Evolutionary conservation across 805 yeast species (phyloP).

Genomic region (Candida pini): DNA sequence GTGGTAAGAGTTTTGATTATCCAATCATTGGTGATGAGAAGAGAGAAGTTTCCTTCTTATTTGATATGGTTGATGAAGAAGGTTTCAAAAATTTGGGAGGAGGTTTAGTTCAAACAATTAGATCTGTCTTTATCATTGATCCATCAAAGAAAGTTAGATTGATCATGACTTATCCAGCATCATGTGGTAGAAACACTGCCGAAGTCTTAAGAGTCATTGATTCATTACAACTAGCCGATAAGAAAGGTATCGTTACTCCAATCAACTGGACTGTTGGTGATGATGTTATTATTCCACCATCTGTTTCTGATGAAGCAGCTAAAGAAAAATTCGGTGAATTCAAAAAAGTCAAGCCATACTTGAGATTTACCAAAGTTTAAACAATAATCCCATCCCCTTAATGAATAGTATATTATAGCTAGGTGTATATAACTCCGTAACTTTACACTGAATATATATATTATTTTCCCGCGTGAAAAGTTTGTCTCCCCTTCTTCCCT

Average conservation of each 20-base stretch:
- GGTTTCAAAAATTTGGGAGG: slow-evolving; percentile 68
- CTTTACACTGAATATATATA: too few species aligned
- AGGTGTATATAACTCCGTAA: too few species aligned
- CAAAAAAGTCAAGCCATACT: slow-evolving; percentile 83
- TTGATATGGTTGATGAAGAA: slow-evolving; percentile 85
- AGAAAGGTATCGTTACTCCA: slow-evolving; percentile 81
- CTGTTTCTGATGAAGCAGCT: slow-evolving; percentile 73
- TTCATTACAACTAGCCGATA: slow-evolving; percentile 81
- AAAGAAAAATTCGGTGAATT: slow-evolving; percentile 81
- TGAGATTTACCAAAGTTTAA: slow-evolving; percentile 56
- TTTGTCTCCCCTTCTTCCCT: too few species aligned
- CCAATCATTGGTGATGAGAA: slow-evolving; percentile 88
- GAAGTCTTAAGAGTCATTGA: slow-evolving; percentile 90
- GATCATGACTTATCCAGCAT: slow-evolving; percentile 85
- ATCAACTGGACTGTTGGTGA: slow-evolving; percentile 87
- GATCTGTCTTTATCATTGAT: slow-evolving; percentile 89
- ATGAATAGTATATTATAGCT: too few species aligned
- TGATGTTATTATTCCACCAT: slow-evolving; percentile 89
- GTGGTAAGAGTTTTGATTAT: slow-evolving; percentile 68
- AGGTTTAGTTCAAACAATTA: slow-evolving; percentile 80
- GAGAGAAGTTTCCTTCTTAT: slow-evolving; percentile 77
- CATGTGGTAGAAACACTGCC: slow-evolving; percentile 89
- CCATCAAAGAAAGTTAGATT: slow-evolving; percentile 86
- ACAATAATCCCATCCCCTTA: too few species aligned
- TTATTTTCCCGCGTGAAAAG: too few species aligned